Evolutionary conservation across 1,139 yeast genomes (phyloP).

Genomic region (Yarrowia galli): DNA sequence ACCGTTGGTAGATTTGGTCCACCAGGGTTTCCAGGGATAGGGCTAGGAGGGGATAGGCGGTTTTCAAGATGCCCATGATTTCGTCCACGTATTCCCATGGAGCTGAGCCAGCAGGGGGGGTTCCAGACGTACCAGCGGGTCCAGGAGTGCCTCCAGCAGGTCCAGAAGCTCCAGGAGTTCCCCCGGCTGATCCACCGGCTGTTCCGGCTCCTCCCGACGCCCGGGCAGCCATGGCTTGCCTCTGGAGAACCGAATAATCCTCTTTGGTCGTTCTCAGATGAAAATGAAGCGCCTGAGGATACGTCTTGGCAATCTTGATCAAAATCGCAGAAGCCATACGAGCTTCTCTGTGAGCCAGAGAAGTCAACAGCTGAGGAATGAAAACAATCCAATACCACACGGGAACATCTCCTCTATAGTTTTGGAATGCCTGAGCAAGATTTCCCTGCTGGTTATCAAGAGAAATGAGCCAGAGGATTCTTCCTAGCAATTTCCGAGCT

Average conservation of each 20-base stretch:
- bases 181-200: slow-evolving; percentile 37
- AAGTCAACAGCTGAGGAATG: slow-evolving; percentile 90
- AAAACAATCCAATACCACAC: slow-evolving; percentile 99
- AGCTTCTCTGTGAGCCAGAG: slow-evolving; percentile 91
- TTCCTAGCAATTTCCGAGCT: slow-evolving; percentile 83
- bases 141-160: slow-evolving; percentile 40
- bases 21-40: slow-evolving; percentile 92
- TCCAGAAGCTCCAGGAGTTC: slow-evolving; percentile 41
- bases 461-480: slow-evolving; percentile 92
- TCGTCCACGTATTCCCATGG: slow-evolving; percentile 98
- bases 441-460: slow-evolving; percentile 87
- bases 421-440: slow-evolving; percentile 85
- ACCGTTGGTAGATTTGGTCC: slow-evolving; percentile 92
- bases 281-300: slow-evolving; percentile 97
- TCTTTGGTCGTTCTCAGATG: slow-evolving; percentile 94
- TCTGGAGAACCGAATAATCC: slow-evolving; percentile 86
- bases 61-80: slow-evolving; percentile 90
- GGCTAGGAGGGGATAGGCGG: slow-evolving; percentile 94
- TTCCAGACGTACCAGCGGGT: slow-evolving; percentile 39
- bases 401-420: slow-evolving; percentile 94
- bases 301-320: slow-evolving; percentile 91
- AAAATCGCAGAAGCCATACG: slow-evolving; percentile 84
- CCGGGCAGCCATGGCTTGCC: slow-evolving; percentile 62
- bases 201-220: slow-evolving; percentile 10
- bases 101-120: slow-evolving; percentile 55